Percentiles rank a stretch among this genome's conserved stretches.
These are phyloP conservation scores for Phytophthora citrophthora DNA, from an alignment of 352 stramenopile genomes.

Conservation along the genomic window DNA sequence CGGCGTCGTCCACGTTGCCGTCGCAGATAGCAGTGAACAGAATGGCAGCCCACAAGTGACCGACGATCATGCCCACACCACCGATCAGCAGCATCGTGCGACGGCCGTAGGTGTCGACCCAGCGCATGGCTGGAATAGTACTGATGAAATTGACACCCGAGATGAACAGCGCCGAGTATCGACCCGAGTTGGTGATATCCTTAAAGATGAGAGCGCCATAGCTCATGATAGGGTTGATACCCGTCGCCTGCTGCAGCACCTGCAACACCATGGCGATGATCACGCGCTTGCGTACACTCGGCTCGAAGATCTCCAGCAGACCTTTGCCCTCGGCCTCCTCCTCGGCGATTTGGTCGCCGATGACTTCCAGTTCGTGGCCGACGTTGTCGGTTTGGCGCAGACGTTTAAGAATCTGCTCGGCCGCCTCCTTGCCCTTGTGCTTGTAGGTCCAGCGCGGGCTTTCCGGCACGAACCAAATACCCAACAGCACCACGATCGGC, in stretches of 20 bases:
- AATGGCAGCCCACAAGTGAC: conserved; percentile 1
- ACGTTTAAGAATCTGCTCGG: conserved; percentile 39
- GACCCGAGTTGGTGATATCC: not conserved
- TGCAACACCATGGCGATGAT: not conserved
- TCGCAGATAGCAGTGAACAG: conserved; percentile 3
- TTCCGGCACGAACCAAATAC: conserved; percentile 57
- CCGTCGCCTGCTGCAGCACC: not conserved
- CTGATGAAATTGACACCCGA: conserved; percentile 11
- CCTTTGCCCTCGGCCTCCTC: conserved; percentile 24
- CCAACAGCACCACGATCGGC: conserved; percentile 42
- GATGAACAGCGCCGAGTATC: conserved; percentile 10
- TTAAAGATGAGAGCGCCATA: not conserved
- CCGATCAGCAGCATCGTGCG: not conserved
- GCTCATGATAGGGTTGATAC: not conserved
- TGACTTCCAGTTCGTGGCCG: conserved; percentile 33
- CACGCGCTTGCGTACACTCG: not conserved
- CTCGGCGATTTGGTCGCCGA: conserved; percentile 39
- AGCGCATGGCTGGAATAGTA: conserved; percentile 6
- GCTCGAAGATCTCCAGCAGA: conserved; percentile 5
- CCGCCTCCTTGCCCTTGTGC: conserved; percentile 50
- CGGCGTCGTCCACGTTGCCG: conserved; percentile 4
- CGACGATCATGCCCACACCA: not conserved
- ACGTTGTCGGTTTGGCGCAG: conserved; percentile 39
- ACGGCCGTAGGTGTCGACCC: not conserved
- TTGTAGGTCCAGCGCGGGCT: conserved; percentile 56